Evolutionary conservation across 768 basidiomycete species (phyloP), one percentile per base, ranked within the genome.

Genomic region (Epithele typhae): DNA sequence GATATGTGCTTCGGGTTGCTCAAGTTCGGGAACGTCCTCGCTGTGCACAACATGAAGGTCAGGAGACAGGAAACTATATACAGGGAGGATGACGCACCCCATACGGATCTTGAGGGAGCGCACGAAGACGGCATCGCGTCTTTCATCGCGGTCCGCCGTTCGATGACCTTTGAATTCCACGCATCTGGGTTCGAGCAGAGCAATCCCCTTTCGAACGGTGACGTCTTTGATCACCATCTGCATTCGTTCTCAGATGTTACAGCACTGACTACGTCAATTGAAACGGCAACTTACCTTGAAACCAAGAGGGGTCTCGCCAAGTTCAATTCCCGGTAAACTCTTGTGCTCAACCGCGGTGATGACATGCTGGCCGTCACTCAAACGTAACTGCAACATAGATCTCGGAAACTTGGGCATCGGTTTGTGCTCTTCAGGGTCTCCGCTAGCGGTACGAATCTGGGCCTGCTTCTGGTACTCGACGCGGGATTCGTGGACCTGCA

Each of bases 351-450:
- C 81, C 2, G 87, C 94, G 27, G 75, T 74, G 25, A 94, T 62
- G 3, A 66, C 73, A 2, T 71, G 75, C 12, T 68, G 62, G n/a
- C 94, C 94, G 61, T 97, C 94, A 43, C 79, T 83, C 41, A 96
- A 64, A 54, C 82, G 73, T 23, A 96, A 72, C 36, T 68, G 75
- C 46, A 96, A 71, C 82, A 90, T 92, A 24, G 81, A 77, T 43
- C 91, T 68, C 3, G 91, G 82, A 63, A 92, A 97, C 46, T 76
- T 82, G 3, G 91, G 92, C 42, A 92, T 74, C 0, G 84, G 84
- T 0, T 84, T 87, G 9, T 80, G 83, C 43, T 77, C 78, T 15
- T 37, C 46, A 33, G 80, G 82, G 35, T 73, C 68, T 50, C 79
- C 80, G 1, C 72, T 71, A 23, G 76, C 75, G 12, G 73, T 74